These are phyloP conservation scores for Naumovozyma castellii DNA, from an alignment of 805 yeast species.

Conservation along the genomic window DNA sequence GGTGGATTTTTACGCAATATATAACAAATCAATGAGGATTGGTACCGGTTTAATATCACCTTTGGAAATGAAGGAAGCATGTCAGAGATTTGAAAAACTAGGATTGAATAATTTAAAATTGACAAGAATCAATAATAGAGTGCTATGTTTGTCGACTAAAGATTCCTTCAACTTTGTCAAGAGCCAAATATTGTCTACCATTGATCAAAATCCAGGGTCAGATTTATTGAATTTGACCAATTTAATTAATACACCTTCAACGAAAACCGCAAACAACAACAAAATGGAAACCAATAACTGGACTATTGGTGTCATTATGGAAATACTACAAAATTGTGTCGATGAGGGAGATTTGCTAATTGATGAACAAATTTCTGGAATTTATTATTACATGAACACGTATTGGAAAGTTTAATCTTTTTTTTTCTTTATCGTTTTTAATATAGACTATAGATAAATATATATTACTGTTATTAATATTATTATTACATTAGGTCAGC, in stretches of 20 bases:
- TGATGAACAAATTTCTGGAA: conserved; percentile 62
- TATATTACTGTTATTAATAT: no score
- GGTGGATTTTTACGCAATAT: conserved; percentile 53
- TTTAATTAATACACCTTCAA: conserved; percentile 16
- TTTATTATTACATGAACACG: conserved; percentile 49
- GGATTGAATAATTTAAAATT: conserved; percentile 39
- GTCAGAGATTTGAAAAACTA: conserved; percentile 45
- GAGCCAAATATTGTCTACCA: conserved; percentile 19
- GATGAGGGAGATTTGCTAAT: conserved; percentile 47
- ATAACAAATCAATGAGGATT: conserved; percentile 55
- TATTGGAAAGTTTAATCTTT: conserved; percentile 11
- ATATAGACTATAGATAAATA: no score
- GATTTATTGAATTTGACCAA: conserved; percentile 22
- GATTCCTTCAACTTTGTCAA: conserved; percentile 26
- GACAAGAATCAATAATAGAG: conserved; percentile 30
- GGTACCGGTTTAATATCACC: conserved; percentile 65
- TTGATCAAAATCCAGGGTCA: conserved; percentile 22
- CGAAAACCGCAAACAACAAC: background rate
- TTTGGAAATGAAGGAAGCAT: conserved; percentile 52
- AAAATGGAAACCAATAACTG: conserved; percentile 38
- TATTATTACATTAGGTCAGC: conserved; percentile 5
- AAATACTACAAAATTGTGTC: conserved; percentile 54
- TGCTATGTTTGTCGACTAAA: conserved; percentile 27
- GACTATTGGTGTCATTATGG: conserved; percentile 57
- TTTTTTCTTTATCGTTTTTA: no score